Percentiles rank a stretch among this genome's conserved stretches.
These are phyloP conservation scores for Chondrostereum purpureum DNA, from an alignment of 1,284 basidiomycete species.

Conservation along the genomic window DNA sequence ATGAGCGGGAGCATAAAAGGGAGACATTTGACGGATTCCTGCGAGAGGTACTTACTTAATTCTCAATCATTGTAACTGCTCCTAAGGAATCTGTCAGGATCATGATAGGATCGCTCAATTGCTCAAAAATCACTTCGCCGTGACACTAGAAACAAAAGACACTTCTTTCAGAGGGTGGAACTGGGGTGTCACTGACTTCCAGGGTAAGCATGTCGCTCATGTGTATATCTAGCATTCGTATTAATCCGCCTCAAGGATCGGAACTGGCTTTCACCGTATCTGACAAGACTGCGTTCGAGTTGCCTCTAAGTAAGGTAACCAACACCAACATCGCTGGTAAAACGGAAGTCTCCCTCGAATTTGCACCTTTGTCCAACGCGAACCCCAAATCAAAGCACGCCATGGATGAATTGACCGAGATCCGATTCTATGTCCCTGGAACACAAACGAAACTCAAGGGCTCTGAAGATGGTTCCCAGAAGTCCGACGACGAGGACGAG, in stretches of 20 bases:
- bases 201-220: conserved; percentile 50
- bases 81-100: conserved; percentile 61
- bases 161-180: conserved; percentile 95
- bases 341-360: conserved; percentile 97
- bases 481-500: conserved; percentile 66
- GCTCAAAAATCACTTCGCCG: conserved; percentile 82
- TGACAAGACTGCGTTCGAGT: conserved; percentile 87
- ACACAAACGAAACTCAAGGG: conserved; percentile 61
- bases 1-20: conserved; percentile 63
- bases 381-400: conserved; percentile 42
- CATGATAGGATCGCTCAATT: conserved; percentile 71
- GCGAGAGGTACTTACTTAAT: conserved; percentile 67
- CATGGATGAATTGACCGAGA: conserved; percentile 91
- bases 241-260: too few relatives aligned
- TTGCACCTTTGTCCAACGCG: conserved; percentile 48
- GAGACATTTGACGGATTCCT: conserved; percentile 94
- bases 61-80: conserved; percentile 9
- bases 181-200: conserved; percentile 94
- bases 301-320: conserved; percentile 83
- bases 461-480: conserved; percentile 73
- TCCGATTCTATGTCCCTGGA: conserved; percentile 95
- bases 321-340: conserved; percentile 98
- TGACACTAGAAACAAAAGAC: conserved; percentile 84
- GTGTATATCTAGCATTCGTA: too few relatives aligned
- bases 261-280: conserved; percentile 89